These are phyloP conservation scores for Stromatinia cepivora DNA, from an alignment of 2,329 filamentous ascomycete species.

Conservation along the genomic window DNA sequence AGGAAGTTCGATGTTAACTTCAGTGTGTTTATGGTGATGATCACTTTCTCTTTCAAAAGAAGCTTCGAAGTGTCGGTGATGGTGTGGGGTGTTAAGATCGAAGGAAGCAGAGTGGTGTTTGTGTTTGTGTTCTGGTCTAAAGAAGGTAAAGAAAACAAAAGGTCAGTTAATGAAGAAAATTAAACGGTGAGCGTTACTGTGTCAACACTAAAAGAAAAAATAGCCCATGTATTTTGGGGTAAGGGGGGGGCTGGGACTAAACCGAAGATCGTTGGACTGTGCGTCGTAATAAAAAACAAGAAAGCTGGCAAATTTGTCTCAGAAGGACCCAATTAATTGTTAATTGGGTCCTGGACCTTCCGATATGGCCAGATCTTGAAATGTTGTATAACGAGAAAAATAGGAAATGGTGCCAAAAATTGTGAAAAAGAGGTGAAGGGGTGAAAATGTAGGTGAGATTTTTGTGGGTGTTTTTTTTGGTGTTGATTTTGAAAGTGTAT, in stretches of 20 bases:
- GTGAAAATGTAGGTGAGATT: constrained; percentile 10
- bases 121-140: constrained; percentile 40
- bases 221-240: constrained; percentile 19
- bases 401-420: background rate
- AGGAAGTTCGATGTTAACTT: constrained; percentile 44
- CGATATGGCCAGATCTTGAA: constrained; percentile 19
- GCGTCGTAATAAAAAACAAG: constrained; percentile 23
- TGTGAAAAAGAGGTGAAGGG: constrained; percentile 7
- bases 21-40: constrained; percentile 22
- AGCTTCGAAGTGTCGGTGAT: constrained; percentile 31
- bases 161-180: constrained; percentile 33
- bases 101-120: constrained; percentile 49
- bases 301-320: constrained; percentile 26
- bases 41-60: constrained; percentile 23
- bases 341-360: constrained; percentile 20
- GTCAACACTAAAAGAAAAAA: constrained; percentile 41
- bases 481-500: background rate
- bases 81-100: constrained; percentile 48
- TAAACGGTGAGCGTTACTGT: constrained; percentile 45
- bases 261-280: constrained; percentile 24
- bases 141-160: constrained; percentile 27
- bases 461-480: background rate
- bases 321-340: constrained; percentile 23
- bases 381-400: constrained; percentile 20
- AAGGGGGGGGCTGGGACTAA: constrained; percentile 26